Base-by-base conservation (phyloP, 2,329 filamentous ascomycete species). In the Pyrenochaeta sp. region DNA sequence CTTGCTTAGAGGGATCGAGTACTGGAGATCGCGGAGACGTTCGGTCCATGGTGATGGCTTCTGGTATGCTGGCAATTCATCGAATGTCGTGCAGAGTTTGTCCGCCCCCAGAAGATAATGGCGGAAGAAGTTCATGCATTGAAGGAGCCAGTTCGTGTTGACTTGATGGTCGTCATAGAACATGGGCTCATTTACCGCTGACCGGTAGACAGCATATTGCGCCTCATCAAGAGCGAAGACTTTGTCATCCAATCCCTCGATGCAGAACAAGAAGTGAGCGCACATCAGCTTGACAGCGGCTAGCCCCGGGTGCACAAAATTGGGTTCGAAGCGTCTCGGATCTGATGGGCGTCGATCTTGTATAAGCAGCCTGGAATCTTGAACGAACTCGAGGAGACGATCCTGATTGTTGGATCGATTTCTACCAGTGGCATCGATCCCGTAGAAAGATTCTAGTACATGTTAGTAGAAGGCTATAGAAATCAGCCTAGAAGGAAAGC, bases 81-180 rank as follows among this genome's bases (percentile, higher is more conserved):
- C 39, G 49, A 75, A 62, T 60, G 7, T 61, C 40, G 32, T 58
- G 65, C 3, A 80, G 60, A 0, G 73, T 68, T 15, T 69, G 3
- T 65, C 65, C 7, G 62, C 32, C 6, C 56, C 56, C 27, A 71
- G 72, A 58, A 81, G 72, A 48, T 82, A 77, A 35, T 75, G 73
- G 31, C 75, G 75, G 67, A 81, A 82, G 69, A 81, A 82, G 48
- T 80, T 80, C 29, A 78, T 57, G 26, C 74, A 66, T 48, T 81
- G 74, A 4, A 80, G 57, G 2, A 76, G 37, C 73, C 74, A 80
- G 2, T 70, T 59, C 38, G 77, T 63, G 48, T 81, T 76, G 36
- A 81, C 53, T 1, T 69, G 65, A 17, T 65, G 60, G 21, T 48
- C 47, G 11, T 75, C 76, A 7, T 39, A 28, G 51, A 77, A 81